These are phyloP conservation scores for Ganoderma multipileum DNA, from an alignment of 1,284 basidiomycete genomes.

Conservation along the genomic window DNA sequence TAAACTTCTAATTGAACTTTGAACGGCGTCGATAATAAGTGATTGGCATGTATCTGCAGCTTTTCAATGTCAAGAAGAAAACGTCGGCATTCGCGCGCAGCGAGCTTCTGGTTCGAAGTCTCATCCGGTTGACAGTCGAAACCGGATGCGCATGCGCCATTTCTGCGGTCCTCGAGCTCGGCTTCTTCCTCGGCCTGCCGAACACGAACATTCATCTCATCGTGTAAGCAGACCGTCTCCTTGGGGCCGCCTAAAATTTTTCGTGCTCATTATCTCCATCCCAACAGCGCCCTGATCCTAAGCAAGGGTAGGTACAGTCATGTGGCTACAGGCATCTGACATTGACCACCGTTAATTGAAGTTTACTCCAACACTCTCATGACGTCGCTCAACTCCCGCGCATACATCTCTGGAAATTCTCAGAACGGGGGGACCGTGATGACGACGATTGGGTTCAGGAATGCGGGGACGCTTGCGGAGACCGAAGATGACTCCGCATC, in stretches of 20 bases:
- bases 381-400: slow-evolving; percentile 15
- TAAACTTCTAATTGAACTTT: background rate
- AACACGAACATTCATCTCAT: slow-evolving; percentile 16
- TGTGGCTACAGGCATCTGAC: background rate
- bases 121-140: slow-evolving; percentile 15
- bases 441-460: slow-evolving; percentile 7
- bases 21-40: background rate
- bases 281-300: slow-evolving; percentile 15
- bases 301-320: slow-evolving; percentile 8
- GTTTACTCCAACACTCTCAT: slow-evolving; percentile 19
- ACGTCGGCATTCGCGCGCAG: slow-evolving; percentile 10
- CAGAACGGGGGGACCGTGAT: background rate
- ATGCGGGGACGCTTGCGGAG: slow-evolving; percentile 1
- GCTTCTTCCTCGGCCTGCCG: slow-evolving; percentile 13
- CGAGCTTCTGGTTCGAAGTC: slow-evolving; percentile 10
- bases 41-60: background rate
- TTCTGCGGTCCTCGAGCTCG: slow-evolving; percentile 15
- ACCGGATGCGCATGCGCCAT: slow-evolving; percentile 16
- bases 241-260: background rate
- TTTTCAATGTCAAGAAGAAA: slow-evolving; percentile 13
- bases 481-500: background rate
- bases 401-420: background rate
- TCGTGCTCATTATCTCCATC: background rate
- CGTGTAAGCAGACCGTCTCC: background rate
- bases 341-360: slow-evolving; percentile 1